These are phyloP conservation scores for Citrus australasica DNA, from an alignment of 345 rosid species.

Conservation along the genomic window DNA sequence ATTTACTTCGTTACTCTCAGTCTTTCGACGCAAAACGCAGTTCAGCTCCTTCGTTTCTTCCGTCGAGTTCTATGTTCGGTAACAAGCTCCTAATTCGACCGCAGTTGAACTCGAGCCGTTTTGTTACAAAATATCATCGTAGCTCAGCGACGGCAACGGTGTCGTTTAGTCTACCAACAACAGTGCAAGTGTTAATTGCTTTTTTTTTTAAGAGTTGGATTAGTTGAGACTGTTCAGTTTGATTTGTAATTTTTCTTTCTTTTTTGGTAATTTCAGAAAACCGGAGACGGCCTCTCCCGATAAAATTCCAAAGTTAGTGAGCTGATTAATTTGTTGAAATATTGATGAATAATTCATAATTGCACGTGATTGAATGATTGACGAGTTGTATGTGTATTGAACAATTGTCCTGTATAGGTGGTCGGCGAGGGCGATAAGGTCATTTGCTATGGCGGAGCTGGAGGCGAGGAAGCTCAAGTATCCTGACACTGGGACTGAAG, in stretches of 20 bases:
- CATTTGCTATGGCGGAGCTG: constrained; percentile 79
- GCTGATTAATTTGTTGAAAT: constrained; percentile 12
- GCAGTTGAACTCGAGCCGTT: constrained; percentile 22
- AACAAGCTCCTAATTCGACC: constrained; percentile 33
- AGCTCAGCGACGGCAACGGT: constrained; percentile 39
- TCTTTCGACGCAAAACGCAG: constrained; percentile 14
- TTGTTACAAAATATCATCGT: constrained; percentile 27
- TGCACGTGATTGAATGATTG: neutral
- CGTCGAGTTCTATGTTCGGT: constrained; percentile 40
- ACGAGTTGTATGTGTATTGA: neutral
- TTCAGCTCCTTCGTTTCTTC: constrained; percentile 21
- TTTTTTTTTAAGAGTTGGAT: neutral
- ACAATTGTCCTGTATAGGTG: constrained; percentile 45
- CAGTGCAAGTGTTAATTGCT: constrained; percentile 32
- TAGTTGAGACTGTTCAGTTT: constrained; percentile 2
- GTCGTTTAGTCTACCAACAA: constrained; percentile 66
- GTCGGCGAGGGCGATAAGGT: constrained; percentile 84
- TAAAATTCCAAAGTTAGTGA: constrained; percentile 57
- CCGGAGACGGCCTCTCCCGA: constrained; percentile 40
- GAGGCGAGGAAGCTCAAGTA: constrained; percentile 94
- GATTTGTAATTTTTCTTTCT: neutral
- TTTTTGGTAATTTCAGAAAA: constrained; percentile 45
- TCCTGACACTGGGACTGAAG: constrained; percentile 77
- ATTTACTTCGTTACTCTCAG: constrained; percentile 31
- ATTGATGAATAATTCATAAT: neutral